Evolutionary conservation across 2,329 filamentous ascomycete species (phyloP).

Genomic region (Neocatenulostroma microsporum): DNA sequence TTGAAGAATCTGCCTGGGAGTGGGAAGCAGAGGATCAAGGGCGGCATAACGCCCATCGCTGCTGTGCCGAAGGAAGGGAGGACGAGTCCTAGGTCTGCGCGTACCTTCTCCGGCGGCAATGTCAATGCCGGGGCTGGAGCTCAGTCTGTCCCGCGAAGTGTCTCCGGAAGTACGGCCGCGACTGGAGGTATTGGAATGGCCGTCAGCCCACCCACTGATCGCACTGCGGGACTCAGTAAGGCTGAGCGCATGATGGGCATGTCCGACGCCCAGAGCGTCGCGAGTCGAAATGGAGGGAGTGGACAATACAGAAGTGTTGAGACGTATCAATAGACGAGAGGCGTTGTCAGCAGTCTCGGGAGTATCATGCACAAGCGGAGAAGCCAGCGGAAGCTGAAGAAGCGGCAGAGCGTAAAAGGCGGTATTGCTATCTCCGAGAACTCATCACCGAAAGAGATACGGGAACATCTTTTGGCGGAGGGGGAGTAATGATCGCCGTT

Average conservation of each 20-base stretch:
- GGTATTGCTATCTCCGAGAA: too few relatives aligned
- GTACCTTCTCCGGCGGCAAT: too few relatives aligned
- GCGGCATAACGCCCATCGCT: slow-evolving; percentile 31
- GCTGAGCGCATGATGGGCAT: slow-evolving; percentile 9
- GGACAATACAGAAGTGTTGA: slow-evolving; percentile 7
- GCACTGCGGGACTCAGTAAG: slow-evolving; percentile 2
- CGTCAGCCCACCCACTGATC: not conserved
- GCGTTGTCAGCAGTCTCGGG: too few relatives aligned
- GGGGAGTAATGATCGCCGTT: too few relatives aligned
- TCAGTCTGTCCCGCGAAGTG: slow-evolving; percentile 2
- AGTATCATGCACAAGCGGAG: too few relatives aligned
- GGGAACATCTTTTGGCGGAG: too few relatives aligned
- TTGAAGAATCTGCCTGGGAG: slow-evolving; percentile 31
- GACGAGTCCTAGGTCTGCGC: slow-evolving; percentile 9
- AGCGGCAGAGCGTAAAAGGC: too few relatives aligned
- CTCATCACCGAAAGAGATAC: too few relatives aligned
- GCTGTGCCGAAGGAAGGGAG: slow-evolving; percentile 26
- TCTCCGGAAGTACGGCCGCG: slow-evolving; percentile 1
- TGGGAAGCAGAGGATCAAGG: slow-evolving; percentile 20
- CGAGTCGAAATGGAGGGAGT: not conserved
- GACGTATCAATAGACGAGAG: slow-evolving; percentile 5
- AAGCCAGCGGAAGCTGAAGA: too few relatives aligned
- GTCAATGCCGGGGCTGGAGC: too few relatives aligned
- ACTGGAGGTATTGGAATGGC: slow-evolving; percentile 2
- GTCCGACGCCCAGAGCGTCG: slow-evolving; percentile 1